Percentiles rank a stretch among this genome's conserved stretches.
Conservation (phyloP, 1,139 yeast species). For the Hyphopichia pseudoburtonii region DNA sequence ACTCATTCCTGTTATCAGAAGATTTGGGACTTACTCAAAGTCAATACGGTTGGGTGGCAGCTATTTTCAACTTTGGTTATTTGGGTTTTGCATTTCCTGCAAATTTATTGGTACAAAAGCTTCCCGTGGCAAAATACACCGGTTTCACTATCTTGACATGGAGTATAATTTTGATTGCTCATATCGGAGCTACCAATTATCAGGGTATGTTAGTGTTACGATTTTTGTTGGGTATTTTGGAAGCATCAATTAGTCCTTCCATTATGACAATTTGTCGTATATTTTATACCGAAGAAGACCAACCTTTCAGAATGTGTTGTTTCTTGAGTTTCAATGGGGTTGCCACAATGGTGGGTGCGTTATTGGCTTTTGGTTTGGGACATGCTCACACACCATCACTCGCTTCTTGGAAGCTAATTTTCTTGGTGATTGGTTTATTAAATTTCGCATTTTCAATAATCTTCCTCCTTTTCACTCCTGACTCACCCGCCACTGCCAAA, state of each 20-base stretch:
- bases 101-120: conserved; percentile 49
- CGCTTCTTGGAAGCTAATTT: conserved; percentile 27
- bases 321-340: conserved; percentile 31
- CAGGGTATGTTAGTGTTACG: conserved; percentile 52
- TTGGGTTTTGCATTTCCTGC: conserved; percentile 55
- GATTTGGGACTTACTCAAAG: conserved; percentile 24
- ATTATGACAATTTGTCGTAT: conserved; percentile 25
- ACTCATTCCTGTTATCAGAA: conserved; percentile 20
- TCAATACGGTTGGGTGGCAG: conserved; percentile 50
- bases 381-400: conserved; percentile 24
- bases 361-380: conserved; percentile 34
- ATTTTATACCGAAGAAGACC: conserved; percentile 28
- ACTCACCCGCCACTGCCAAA: conserved; percentile 39
- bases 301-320: conserved; percentile 33
- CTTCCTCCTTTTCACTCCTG: conserved; percentile 26
- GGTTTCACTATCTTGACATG: conserved; percentile 46
- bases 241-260: conserved; percentile 36
- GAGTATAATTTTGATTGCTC: conserved; percentile 52
- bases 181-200: conserved; percentile 43
- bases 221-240: conserved; percentile 40
- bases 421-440: conserved; percentile 49
- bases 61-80: conserved; percentile 57
- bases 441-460: conserved; percentile 25
- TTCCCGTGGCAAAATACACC: conserved; percentile 54
- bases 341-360: conserved; percentile 32